Base-by-base conservation (phyloP, 2,329 filamentous ascomycete genomes). In the Diaporthe batatas region DNA sequence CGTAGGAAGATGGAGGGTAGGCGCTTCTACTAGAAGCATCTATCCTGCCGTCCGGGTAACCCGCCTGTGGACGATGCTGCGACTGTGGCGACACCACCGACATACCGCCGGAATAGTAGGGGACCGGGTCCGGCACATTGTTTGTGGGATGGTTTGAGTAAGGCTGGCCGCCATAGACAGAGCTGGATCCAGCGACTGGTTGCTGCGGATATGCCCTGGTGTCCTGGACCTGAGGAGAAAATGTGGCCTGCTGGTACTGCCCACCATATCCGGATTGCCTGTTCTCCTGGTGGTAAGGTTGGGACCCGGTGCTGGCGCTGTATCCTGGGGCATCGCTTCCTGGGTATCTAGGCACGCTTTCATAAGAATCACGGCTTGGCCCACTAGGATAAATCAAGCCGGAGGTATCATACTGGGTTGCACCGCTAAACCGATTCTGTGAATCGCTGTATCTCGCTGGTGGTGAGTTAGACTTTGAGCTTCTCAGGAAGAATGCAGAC, bases 361-460 rank as follows among this genome's bases (percentile, higher is more conserved):
- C 86, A 78, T 82, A 75, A 72, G 75, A 78, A 72, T 76, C 76
- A 68, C 70, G 58, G 57, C 72, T 68, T 36, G 67, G 58, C 32
- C 70, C 68, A 14, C 44, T 73, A 25, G 68, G 72, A 34, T 75
- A 73, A 23, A 62, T 51, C 53, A 32, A 32, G 53, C 47, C 54
- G 67, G 71, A 71, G 67, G 54, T 68, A 34, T 74, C 73, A 69
- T 74, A 74, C 73, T 73, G 72, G 25, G 74, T 77, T 57, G 64
- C 64, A 69, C 73, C 58, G 62, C 68, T 73, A 55, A 73, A 73
- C 36, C 75, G 72, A 76, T 75, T 87, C 82, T 88, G 84, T 75
- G 87, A 89, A 79, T 88, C 85, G 81, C 86, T 86, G 79, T 89
- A 89, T 81, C 87, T 86, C 79, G 85, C 88, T 90, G 84, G 79